Base-by-base conservation (phyloP, 1,284 basidiomycete genomes). In the Coniophora puteana region DNA sequence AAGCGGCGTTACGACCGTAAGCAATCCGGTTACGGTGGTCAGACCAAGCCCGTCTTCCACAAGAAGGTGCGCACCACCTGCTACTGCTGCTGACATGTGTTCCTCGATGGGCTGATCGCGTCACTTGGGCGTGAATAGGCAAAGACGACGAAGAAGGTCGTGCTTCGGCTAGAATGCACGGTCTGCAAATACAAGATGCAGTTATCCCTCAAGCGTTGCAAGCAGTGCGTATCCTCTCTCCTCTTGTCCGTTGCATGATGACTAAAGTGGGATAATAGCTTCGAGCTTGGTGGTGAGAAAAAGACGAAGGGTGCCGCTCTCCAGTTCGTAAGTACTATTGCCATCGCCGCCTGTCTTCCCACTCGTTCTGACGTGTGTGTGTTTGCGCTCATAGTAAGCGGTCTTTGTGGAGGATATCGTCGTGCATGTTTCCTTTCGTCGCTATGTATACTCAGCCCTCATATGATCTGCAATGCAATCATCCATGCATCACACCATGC, bases 31-130 rank as follows among this genome's bases (percentile, higher is more conserved):
- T 99, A 98, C 76, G 95, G 95, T 89, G 95, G 95, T 78, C 94
- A 97, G 80, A 99, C 95, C 53, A 99, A 99, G 81, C 95, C 96
- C 55, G 94, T 98, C 69, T 98, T 98, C 88, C 95, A 98, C 89
- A 98, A 94, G 79, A 95, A 93, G 84, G 89, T 83, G 50, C 55
- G 74, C 69, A 28, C 12, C n/a, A n/a, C n/a, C n/a, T n/a, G n/a
- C n/a, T n/a, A 28, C 10, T 6, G 22, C 4, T 28, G 8, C 5
- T 17, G 36, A 20, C 12, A 18, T 17, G 32, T 29, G 8, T 28
- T 26, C 11, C 12, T 14, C 20, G 28, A 16, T 28, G n/a, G n/a
- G n/a, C n/a, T n/a, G n/a, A n/a, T n/a, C 41, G 55, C 11, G 48
- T 33, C 1, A 27, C 4, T 3, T 21, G 18, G 40, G 12, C 35